Base-by-base conservation (phyloP, 805 yeast genomes). In the Alloascoidea africana region DNA sequence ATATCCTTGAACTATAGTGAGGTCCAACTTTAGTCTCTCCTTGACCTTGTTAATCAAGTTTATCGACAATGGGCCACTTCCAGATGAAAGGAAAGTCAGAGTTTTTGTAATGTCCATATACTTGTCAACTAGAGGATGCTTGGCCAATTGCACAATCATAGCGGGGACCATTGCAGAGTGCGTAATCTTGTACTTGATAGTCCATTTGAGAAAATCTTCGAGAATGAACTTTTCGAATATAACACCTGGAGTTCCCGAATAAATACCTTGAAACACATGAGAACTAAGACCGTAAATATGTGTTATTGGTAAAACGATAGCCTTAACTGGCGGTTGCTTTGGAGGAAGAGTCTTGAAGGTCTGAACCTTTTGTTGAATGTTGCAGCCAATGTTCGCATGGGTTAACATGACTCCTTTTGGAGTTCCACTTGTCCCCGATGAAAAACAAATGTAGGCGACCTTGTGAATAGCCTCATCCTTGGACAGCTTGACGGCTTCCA, bases 391-490 rank as follows among this genome's bases (percentile, higher is more conserved):
- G 44, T 74, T 76, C 36, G 52, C 54, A 44, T 80, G 86, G 17
- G 70, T 64, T 43, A 77, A 59, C 18, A 74, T 71, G 17, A 77
- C 89, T 47, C 91, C 89, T 60, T 81, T 82, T 43, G 89, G 84
- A n/a, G 16, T 34, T 16, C 36, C 36, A n/a, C 27, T 14, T 5
- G 36, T 34, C 5, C 36, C 36, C 11, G 36, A 34, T 13, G 36
- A 34, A 15, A 16, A 34, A 18, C 36, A 34, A 5, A 34, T 8
- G n/a, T 34, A 34, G 8, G 36, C 6, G n/a, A 34, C n/a, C 14
- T 11, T 6, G 5, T 34, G 32, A 5, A 11, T 5, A 13, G 32
- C 16, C 18, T 34, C 19, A 5, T 8, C 36, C n/a, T 34, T 18
- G 5, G 17, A 5, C n/a, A 34, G n/a, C 14, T 34, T 8, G 11